Evolutionary conservation across 2,329 filamentous ascomycete species (phyloP), one percentile per base, ranked within the genome.

Genomic region (Fusarium gaditjirri): DNA sequence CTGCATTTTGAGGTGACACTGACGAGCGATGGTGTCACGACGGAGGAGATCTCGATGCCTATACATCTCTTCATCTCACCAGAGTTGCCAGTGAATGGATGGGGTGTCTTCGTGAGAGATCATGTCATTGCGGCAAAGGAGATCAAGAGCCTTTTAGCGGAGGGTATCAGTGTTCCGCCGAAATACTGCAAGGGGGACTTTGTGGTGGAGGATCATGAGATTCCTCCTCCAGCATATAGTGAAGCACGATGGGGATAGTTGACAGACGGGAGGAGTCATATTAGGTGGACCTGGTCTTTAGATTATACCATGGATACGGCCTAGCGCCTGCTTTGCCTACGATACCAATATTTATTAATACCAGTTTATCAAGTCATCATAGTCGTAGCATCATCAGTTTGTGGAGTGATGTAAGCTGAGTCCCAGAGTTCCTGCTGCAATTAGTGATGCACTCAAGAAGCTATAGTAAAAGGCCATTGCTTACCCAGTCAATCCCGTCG

Each of bases 401-500:
- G 62, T 2, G 62, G 64, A 9, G 64, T 67, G 11, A 67, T 39
- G 9, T 53, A 61, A 14, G 23, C 23, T 12, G 64, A 44, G 17
- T 67, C 62, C 64, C 64, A 67, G 5, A 46, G 25, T 14, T 31
- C 62, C 64, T 67, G 17, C 3, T 5, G 0, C 6, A 33, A 7
- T 67, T 17, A 67, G 63, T 1, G 13, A 0, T 4, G 3, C 1
- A 3, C 8, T 16, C 1, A 1, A 2, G 0, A 13, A 9, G 12
- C 2, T 4, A 8, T 1, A 1, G 31, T 31, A 11, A 31, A 31
- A 31, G 2, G 8, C 2, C 5, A 13, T 27, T 13, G 21, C 44
- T 27, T n/a, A 67, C 64, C 64, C 64, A 67, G n/a, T 67, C 64
- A 38, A 67, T 67, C 4, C 62, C 36, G 25, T 67, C 64, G 0